These are phyloP conservation scores for Phytopythium aichiense DNA, from an alignment of 352 stramenopile species.

Conservation along the genomic window DNA sequence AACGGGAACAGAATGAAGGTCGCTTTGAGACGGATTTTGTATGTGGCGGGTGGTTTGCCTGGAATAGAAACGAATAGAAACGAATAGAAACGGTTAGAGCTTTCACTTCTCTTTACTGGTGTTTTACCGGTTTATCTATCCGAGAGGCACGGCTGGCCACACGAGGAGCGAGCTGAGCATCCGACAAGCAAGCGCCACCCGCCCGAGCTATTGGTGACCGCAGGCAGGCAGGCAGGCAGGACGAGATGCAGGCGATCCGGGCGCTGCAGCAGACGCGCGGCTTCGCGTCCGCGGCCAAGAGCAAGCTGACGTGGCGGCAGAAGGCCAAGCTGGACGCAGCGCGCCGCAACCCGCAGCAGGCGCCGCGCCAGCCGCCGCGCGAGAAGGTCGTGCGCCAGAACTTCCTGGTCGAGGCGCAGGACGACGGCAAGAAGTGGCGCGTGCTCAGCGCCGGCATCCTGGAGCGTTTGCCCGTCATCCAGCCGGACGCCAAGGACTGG, in stretches of 20 bases:
- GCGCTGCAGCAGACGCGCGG: constrained; percentile 32
- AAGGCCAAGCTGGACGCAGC: constrained; percentile 55
- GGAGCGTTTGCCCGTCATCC: constrained; percentile 69
- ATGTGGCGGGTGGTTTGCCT: too few species aligned
- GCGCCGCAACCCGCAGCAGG: constrained; percentile 25
- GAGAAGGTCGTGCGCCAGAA: constrained; percentile 51
- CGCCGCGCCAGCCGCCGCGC: constrained; percentile 45
- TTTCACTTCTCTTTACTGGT: too few species aligned
- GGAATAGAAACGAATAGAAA: too few species aligned
- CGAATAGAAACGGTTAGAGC: too few species aligned
- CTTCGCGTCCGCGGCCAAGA: constrained; percentile 49
- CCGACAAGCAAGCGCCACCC: too few species aligned
- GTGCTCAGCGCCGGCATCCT: constrained; percentile 68
- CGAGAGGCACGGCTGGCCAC: too few species aligned
- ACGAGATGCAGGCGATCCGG: constrained; percentile 43
- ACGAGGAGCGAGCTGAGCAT: too few species aligned
- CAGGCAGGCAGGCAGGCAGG: not conserved
- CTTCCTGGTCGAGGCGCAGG: constrained; percentile 41
- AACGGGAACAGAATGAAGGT: too few species aligned
- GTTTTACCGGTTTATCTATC: too few species aligned
- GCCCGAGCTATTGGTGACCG: too few species aligned
- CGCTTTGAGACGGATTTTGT: too few species aligned
- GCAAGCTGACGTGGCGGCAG: constrained; percentile 59
- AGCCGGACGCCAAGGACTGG: constrained; percentile 72
- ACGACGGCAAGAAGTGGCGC: constrained; percentile 83